Percentiles rank a stretch among this genome's conserved stretches.
These are phyloP conservation scores for Coemansia sp. DNA, from an alignment of 192 early-diverging fungal genomes.

Conservation along the genomic window DNA sequence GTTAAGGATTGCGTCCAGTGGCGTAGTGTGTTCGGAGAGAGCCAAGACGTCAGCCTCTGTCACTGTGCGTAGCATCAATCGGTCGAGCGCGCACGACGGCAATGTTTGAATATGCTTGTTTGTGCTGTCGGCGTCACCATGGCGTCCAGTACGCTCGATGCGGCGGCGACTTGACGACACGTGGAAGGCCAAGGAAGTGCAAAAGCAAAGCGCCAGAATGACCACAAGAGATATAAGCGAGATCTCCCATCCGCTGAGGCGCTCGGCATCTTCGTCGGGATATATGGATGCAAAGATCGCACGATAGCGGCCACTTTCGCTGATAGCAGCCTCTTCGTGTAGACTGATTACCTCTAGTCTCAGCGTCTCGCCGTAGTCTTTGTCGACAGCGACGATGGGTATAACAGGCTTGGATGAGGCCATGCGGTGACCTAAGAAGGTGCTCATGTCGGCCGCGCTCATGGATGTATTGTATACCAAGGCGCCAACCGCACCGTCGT, in stretches of 20 bases:
- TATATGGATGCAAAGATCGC: conserved; percentile 55
- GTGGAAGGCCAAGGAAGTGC: conserved; percentile 46
- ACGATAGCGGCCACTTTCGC: conserved; percentile 19
- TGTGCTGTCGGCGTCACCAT: not conserved
- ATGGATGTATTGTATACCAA: conserved; percentile 42
- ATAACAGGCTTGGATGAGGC: conserved; percentile 19
- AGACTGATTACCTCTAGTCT: conserved; percentile 30
- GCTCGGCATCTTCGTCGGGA: conserved; percentile 30
- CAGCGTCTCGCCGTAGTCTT: conserved; percentile 47
- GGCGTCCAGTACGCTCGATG: not conserved
- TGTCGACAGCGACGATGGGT: conserved; percentile 41
- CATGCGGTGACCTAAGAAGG: conserved; percentile 21
- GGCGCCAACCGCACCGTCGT: conserved; percentile 52
- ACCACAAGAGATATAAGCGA: conserved; percentile 48
- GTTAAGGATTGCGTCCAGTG: conserved; percentile 43
- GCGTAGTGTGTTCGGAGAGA: conserved; percentile 42
- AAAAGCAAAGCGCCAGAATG: conserved; percentile 47
- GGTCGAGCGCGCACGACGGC: conserved; percentile 48
- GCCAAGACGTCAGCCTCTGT: conserved; percentile 31
- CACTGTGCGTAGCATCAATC: conserved; percentile 44
- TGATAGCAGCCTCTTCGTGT: conserved; percentile 24
- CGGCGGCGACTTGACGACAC: conserved; percentile 27
- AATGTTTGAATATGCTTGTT: conserved; percentile 43
- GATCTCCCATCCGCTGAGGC: conserved; percentile 51
- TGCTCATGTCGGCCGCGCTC: conserved; percentile 20